Conservation (phyloP, 1,284 basidiomycete genomes). For the Trichosporon sp. region DNA sequence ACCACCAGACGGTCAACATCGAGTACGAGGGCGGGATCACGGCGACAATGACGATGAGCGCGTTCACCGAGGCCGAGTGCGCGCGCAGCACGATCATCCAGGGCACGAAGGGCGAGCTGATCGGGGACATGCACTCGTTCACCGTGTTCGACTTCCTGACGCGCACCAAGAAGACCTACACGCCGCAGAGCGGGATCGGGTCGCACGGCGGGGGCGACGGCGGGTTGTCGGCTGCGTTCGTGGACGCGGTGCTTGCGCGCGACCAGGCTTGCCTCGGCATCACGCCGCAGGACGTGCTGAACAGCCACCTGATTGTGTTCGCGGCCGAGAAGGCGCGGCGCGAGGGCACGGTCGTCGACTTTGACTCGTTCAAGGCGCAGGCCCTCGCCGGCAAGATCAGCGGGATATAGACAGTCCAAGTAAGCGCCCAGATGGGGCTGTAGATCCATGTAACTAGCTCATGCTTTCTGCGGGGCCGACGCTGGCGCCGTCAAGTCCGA, state of each 20-base stretch:
- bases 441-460: background rate
- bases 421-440: background rate
- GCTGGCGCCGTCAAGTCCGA: background rate
- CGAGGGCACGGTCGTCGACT: slow-evolving; percentile 62
- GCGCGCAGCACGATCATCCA: slow-evolving; percentile 70
- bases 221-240: slow-evolving; percentile 66
- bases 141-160: slow-evolving; percentile 71
- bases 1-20: slow-evolving; percentile 77
- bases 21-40: slow-evolving; percentile 72
- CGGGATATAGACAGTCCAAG: background rate
- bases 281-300: slow-evolving; percentile 64
- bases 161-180: slow-evolving; percentile 51
- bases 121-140: slow-evolving; percentile 71
- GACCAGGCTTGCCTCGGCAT: slow-evolving; percentile 59
- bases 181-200: slow-evolving; percentile 60
- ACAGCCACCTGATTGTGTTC: slow-evolving; percentile 75
- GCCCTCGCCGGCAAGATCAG: slow-evolving; percentile 9
- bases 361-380: slow-evolving; percentile 35
- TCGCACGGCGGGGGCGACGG: slow-evolving; percentile 76
- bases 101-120: slow-evolving; percentile 73
- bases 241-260: slow-evolving; percentile 61
- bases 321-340: slow-evolving; percentile 71
- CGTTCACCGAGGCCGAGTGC: slow-evolving; percentile 57
- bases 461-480: background rate
- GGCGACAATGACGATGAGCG: slow-evolving; percentile 71